Evolutionary conservation across 106 monocot genomes (phyloP), one percentile per base, ranked within the genome.

Genomic region (Dioscorea zingiberensis): DNA sequence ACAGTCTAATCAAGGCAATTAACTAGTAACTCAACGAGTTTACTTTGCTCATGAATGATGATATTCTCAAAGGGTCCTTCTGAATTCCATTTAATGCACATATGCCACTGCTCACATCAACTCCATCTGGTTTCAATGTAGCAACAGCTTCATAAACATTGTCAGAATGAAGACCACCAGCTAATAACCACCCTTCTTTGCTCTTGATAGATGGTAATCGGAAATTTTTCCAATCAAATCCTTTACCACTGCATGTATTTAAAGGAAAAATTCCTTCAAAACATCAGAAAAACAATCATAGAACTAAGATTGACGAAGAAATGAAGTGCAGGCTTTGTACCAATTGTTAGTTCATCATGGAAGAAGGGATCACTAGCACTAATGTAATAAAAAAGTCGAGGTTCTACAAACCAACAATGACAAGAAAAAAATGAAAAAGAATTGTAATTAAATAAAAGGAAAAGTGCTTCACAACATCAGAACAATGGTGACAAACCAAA

Each of bases 61-160:
- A 66, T 27, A 94, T 86, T 65, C 51, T 89, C 44, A 15, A 0
- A 12, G 83, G 80, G 49, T 90, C 94, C 76, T 94, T 94, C 11
- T 32, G 51, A 55, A 90, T 74, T 0, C 90, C 87, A 72, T 91
- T 78, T 5, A 68, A 27, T 12, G 48, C 69, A 62, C 94, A 94
- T n/a, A 90, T 91, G 12, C 94, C 87, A 65, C 91, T 90, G 66
- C 94, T 95, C 23, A 94, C 87, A 70, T 94, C 94, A 38, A 94
- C 87, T n/a, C 94, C 90, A 62, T 90, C 73, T 2, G 94, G 93
- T 65, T 65, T 78, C 0, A 94, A 79, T 27, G 66, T 48, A 28
- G 58, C 25, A 22, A 74, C 29, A 19, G 90, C 90, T 38, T 87
- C 74, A 45, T 62, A 62, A 9, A 90, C 84, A 78, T 90, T 94